phyloP scores from a whole-genome alignment of 2,329 filamentous ascomycete species.

The Botrytis aclada region DNA sequence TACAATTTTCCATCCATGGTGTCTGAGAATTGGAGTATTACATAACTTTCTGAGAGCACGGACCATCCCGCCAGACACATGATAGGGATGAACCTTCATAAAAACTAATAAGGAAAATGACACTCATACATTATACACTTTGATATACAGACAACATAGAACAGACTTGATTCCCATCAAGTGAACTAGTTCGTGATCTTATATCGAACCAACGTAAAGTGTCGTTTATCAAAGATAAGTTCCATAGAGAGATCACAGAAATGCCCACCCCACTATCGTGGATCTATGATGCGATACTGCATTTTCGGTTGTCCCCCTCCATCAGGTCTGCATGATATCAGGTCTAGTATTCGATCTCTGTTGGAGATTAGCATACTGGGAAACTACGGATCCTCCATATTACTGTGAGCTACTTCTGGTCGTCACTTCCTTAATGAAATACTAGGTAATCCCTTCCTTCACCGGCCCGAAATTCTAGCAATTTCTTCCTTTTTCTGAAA shows the following conservation, averaged over 20 bases:
- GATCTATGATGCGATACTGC: conserved; percentile 3
- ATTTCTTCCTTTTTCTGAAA: not conserved
- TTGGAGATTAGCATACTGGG: not conserved
- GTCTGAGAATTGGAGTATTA: not conserved
- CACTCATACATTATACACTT: not conserved
- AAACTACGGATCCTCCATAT: not conserved
- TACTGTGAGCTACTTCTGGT: not conserved
- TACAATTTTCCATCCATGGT: not conserved
- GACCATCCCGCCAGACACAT: not conserved
- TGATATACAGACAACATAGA: not conserved
- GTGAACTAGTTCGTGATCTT: not conserved
- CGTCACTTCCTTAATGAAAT: not conserved
- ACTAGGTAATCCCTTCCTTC: not conserved
- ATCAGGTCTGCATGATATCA: not conserved
- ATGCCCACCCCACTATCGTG: not conserved
- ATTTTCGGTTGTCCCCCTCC: not conserved
- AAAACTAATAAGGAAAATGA: not conserved
- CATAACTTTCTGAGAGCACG: not conserved
- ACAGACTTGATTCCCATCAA: not conserved
- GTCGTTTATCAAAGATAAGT: not conserved
- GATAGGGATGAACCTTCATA: not conserved
- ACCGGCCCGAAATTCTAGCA: not conserved
- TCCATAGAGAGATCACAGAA: not conserved
- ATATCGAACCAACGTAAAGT: not conserved
- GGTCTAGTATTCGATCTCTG: not conserved